Evolutionary conservation across 441 rosid genomes (phyloP).

Genomic region (Adansonia grandidieri): DNA sequence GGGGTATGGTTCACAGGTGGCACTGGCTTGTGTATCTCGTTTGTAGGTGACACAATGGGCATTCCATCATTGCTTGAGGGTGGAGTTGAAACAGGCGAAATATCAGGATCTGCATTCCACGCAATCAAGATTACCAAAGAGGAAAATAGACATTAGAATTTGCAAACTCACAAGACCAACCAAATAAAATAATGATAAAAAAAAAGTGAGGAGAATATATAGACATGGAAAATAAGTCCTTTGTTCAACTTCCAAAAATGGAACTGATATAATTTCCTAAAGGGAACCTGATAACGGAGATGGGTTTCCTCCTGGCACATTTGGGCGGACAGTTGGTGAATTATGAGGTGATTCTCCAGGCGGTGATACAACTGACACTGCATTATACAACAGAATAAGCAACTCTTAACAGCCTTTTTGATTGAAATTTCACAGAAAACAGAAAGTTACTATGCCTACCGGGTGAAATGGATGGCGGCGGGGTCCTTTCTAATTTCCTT

Average conservation of each 20-base stretch:
- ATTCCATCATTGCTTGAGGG: constrained; percentile 42
- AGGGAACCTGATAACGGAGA: constrained; percentile 13
- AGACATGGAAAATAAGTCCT: constrained; percentile 9
- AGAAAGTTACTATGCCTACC: neutral
- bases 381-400: constrained; percentile 31
- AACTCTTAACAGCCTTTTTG: neutral
- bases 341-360: constrained; percentile 28
- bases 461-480: constrained; percentile 8
- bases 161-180: constrained; percentile 7
- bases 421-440: neutral
- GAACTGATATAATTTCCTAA: neutral
- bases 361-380: constrained; percentile 41
- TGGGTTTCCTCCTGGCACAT: constrained; percentile 5
- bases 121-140: constrained; percentile 18
- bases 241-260: neutral
- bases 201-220: neutral
- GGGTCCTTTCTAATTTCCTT: constrained; percentile 28
- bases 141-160: constrained; percentile 19
- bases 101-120: constrained; percentile 47
- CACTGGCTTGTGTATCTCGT: constrained; percentile 44
- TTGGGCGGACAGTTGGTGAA: constrained; percentile 31
- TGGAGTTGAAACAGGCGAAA: constrained; percentile 54
- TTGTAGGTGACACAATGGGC: constrained; percentile 64
- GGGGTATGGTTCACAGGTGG: constrained; percentile 53
- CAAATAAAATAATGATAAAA: neutral